Evolutionary conservation across 2,329 filamentous ascomycete genomes (phyloP).

Genomic region (Claviceps sp.): DNA sequence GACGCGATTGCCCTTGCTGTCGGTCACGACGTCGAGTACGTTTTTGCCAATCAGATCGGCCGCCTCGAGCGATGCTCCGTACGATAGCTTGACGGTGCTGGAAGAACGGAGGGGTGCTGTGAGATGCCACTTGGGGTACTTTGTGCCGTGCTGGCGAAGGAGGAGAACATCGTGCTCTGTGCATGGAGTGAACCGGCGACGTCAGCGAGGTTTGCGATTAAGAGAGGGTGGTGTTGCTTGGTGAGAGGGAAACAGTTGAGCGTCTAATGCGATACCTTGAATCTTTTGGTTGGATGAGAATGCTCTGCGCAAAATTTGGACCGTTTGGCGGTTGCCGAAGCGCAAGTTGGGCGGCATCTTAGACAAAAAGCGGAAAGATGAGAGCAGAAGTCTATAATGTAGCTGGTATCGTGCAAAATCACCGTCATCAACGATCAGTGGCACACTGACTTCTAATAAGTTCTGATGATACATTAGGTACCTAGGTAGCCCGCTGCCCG

Average conservation of each 20-base stretch:
- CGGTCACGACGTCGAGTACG: constrained; percentile 43
- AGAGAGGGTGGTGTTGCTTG: not conserved
- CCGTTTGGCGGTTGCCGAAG: not conserved
- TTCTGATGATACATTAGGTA: too few species aligned
- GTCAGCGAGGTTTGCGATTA: not conserved
- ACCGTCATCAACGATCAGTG: too few species aligned
- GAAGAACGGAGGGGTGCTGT: constrained; percentile 21
- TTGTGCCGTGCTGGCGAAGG: constrained; percentile 24
- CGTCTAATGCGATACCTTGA: constrained; percentile 10
- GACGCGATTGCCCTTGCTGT: constrained; percentile 35
- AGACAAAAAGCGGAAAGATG: not conserved
- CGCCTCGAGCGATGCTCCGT: constrained; percentile 35
- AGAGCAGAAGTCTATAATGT: not conserved
- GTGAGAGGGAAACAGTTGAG: not conserved
- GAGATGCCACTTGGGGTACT: constrained; percentile 24
- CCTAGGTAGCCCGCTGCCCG: too few species aligned
- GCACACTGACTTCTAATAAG: too few species aligned
- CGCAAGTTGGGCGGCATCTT: not conserved
- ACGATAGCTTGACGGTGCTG: constrained; percentile 20
- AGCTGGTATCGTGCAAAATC: too few species aligned
- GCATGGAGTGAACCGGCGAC: not conserved
- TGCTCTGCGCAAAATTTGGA: not conserved
- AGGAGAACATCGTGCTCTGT: constrained; percentile 28
- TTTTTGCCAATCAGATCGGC: constrained; percentile 50
- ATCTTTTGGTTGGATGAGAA: constrained; percentile 17